Evolutionary conservation across 257 asterid genomes (phyloP), one percentile per base, ranked within the genome.

Genomic region (Knoxia roxburghii): DNA sequence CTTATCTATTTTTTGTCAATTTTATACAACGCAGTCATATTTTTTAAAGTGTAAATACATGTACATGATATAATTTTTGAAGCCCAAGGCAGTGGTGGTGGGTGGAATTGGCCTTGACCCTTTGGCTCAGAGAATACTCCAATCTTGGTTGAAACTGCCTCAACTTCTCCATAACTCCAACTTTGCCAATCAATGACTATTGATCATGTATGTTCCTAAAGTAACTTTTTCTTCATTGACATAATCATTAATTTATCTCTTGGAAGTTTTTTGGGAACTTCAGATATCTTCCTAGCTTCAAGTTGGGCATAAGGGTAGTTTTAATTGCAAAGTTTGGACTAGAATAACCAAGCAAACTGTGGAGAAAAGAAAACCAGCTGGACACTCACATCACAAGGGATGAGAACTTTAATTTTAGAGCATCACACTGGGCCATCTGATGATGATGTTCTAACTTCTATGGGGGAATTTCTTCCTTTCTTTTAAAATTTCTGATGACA

Each of bases 41-140:
- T n/a, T n/a, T n/a, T n/a, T n/a, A n/a, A n/a, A n/a, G n/a, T n/a
- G n/a, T n/a, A n/a, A n/a, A n/a, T n/a, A n/a, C n/a, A n/a, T n/a
- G n/a, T n/a, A n/a, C n/a, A n/a, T n/a, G n/a, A n/a, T n/a, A n/a
- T n/a, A n/a, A n/a, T n/a, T n/a, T n/a, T n/a, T n/a, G 68, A 81
- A 76, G 50, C 75, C 81, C 55, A 85, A 82, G 77, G 94, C 91
- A 4, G 87, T 84, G 70, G 87, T 91, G 48, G 91, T 89, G 32
- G 96, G 98, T 45, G 98, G 98, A 46, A 91, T 91, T 59, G 95
- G 94, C 15, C 85, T 91, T 56, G 94, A 88, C 59, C 78, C 81
- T 35, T 57, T 76, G 49, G 77, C 95, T 50, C 71, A 73, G 39
- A 73, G 71, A 41, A 79, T 83, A 58, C 68, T 87, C 5, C 26